Percentiles rank a stretch among this genome's conserved stretches.
Evolutionary conservation across 1,284 basidiomycete species (phyloP).

Genomic region (Rhodotorula sp.): DNA sequence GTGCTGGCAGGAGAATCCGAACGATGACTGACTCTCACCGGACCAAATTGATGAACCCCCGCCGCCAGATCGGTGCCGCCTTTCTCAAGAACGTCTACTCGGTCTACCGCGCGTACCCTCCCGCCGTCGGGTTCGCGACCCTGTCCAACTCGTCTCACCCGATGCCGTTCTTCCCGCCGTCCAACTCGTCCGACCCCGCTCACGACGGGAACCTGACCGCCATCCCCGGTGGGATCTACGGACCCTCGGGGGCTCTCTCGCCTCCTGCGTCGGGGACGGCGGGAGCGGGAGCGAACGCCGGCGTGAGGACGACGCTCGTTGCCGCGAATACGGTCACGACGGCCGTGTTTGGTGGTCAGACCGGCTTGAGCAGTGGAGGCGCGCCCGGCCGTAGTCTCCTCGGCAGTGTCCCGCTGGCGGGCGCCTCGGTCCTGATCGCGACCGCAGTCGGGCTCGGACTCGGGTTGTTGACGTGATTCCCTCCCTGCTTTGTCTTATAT

Average conservation of each 20-base stretch:
- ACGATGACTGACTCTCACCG: not conserved
- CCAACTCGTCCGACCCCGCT: conserved; percentile 21
- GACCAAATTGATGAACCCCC: too few species aligned
- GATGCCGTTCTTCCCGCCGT: conserved; percentile 4
- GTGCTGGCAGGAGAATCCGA: not conserved
- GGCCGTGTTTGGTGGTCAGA: conserved; percentile 23
- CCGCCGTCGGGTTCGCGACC: conserved; percentile 54
- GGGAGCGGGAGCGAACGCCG: not conserved
- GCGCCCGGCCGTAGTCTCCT: too few species aligned
- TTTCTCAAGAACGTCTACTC: conserved; percentile 50
- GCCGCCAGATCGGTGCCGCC: conserved; percentile 43
- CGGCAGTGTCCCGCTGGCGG: not conserved
- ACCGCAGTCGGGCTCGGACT: not conserved
- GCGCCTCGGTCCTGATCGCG: not conserved
- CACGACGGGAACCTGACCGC: conserved; percentile 18
- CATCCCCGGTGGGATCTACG: conserved; percentile 33
- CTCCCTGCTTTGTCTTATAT: not conserved
- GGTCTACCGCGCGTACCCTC: conserved; percentile 52
- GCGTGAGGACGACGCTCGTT: conserved; percentile 18
- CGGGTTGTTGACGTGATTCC: not conserved
- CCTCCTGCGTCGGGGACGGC: not conserved
- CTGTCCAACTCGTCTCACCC: conserved; percentile 42
- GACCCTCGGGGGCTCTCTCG: conserved; percentile 15
- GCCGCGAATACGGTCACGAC: conserved; percentile 35
- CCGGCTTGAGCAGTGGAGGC: conserved; percentile 22